phyloP scores from a whole-genome alignment of 768 basidiomycete genomes.

The Coprinellus aureogranulatus region DNA sequence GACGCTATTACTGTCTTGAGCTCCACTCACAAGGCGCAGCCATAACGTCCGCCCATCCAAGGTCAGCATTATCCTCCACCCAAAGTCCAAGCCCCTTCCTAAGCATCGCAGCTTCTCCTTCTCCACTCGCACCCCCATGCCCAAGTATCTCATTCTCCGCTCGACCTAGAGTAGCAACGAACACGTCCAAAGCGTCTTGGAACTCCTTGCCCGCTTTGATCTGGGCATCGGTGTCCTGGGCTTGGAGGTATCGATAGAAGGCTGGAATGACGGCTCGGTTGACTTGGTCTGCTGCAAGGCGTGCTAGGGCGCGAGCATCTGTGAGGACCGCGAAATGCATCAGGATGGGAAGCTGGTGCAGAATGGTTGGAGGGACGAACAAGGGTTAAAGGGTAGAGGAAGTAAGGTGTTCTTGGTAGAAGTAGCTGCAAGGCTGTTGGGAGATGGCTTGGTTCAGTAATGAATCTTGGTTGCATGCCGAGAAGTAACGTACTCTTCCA shows the following conservation, averaged over 20 bases:
- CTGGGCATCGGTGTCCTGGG: conserved; percentile 56
- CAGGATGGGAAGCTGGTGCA: background rate
- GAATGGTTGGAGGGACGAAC: conserved; percentile 34
- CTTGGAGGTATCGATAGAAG: conserved; percentile 75
- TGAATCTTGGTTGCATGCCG: no score
- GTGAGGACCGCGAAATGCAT: background rate
- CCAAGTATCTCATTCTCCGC: conserved; percentile 45
- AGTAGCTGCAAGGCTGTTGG: conserved; percentile 36
- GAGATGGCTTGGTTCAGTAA: no score
- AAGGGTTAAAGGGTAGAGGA: conserved; percentile 57
- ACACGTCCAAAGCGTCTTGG: conserved; percentile 44
- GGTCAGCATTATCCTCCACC: conserved; percentile 46
- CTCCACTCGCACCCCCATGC: conserved; percentile 36
- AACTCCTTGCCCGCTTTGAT: conserved; percentile 54
- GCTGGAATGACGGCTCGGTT: conserved; percentile 63
- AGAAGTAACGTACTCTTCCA: conserved; percentile 60
- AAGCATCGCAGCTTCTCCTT: conserved; percentile 37
- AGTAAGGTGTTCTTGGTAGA: conserved; percentile 52
- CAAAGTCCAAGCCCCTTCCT: conserved; percentile 55
- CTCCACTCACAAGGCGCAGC: conserved; percentile 61
- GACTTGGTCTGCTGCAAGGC: conserved; percentile 67
- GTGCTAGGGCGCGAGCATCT: conserved; percentile 69
- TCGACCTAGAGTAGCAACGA: conserved; percentile 57
- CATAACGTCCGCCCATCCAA: conserved; percentile 67
- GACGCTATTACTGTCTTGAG: background rate